Percentiles rank a stretch among this genome's conserved stretches.
Conservation (phyloP, 345 rosid species). For the Firmiana major region DNA sequence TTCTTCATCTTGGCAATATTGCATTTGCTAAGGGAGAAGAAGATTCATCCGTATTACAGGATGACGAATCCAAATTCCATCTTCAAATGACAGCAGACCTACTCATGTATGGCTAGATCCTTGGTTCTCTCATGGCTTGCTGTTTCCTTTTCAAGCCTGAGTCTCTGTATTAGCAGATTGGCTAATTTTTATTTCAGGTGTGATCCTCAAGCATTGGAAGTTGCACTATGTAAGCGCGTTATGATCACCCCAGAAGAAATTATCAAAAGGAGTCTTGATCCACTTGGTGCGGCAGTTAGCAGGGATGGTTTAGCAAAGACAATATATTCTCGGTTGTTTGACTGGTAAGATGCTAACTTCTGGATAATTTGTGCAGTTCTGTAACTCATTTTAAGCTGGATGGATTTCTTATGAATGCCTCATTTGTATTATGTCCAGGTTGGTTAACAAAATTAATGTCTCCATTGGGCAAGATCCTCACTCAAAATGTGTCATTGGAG, state of each 20-base stretch:
- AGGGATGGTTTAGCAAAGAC: slow-evolving; percentile 96
- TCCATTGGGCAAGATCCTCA: slow-evolving; percentile 75
- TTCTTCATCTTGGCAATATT: slow-evolving; percentile 89
- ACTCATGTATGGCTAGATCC: slow-evolving; percentile 49
- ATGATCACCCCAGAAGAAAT: slow-evolving; percentile 86
- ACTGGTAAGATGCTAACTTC: slow-evolving; percentile 50
- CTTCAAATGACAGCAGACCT: slow-evolving; percentile 73
- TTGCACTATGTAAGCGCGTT: slow-evolving; percentile 72
- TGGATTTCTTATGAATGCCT: slow-evolving; percentile 2
- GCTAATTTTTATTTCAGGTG: slow-evolving; percentile 51
- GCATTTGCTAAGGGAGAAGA: slow-evolving; percentile 64
- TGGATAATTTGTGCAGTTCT: slow-evolving; percentile 1
- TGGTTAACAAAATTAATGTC: slow-evolving; percentile 69
- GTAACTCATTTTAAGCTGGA: not conserved
- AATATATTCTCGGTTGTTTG: slow-evolving; percentile 77
- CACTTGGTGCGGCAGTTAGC: slow-evolving; percentile 63
- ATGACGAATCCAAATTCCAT: slow-evolving; percentile 63
- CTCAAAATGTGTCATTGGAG: slow-evolving; percentile 68
- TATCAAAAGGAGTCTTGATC: slow-evolving; percentile 78
- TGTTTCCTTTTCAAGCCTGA: slow-evolving; percentile 11
- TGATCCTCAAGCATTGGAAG: slow-evolving; percentile 56
- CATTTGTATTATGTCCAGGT: slow-evolving; percentile 42
- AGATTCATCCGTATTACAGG: slow-evolving; percentile 60
- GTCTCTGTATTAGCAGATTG: not conserved
- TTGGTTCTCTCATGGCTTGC: slow-evolving; percentile 17